Conservation (phyloP, 768 basidiomycete genomes). For the Pleurotus platypus region DNA sequence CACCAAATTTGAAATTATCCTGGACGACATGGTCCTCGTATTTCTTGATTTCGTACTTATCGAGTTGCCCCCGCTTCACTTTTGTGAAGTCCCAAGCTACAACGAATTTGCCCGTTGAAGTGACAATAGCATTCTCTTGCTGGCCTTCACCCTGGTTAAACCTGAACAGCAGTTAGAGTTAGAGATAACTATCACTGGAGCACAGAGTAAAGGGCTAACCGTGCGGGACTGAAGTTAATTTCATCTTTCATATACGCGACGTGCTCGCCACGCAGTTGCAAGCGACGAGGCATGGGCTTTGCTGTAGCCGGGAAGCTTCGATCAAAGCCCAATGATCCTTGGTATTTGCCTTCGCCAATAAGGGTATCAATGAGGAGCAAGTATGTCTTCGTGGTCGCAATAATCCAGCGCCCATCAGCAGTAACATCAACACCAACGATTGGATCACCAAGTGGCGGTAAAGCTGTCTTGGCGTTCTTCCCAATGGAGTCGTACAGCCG, state of each 20-base stretch:
- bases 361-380: conserved; percentile 91
- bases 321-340: conserved; percentile 85
- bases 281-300: conserved; percentile 85
- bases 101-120: conserved; percentile 88
- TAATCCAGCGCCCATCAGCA: conserved; percentile 89
- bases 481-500: conserved; percentile 93
- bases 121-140: conserved; percentile 93
- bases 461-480: conserved; percentile 97
- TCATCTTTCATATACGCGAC: conserved; percentile 90
- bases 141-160: conserved; percentile 90
- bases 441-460: conserved; percentile 93
- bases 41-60: conserved; percentile 95
- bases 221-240: conserved; percentile 89
- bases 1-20: conserved; percentile 97
- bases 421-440: conserved; percentile 94
- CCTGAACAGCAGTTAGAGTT: conserved; percentile 35
- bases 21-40: conserved; percentile 94
- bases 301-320: conserved; percentile 91
- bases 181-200: neutral
- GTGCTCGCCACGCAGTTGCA: conserved; percentile 89
- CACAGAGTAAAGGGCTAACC: conserved; percentile 40
- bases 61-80: conserved; percentile 87
- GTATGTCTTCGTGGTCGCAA: conserved; percentile 94
- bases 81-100: conserved; percentile 97
- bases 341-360: conserved; percentile 87